Evolutionary conservation across 2,329 filamentous ascomycete genomes (phyloP), one percentile per base, ranked within the genome.

Genomic region (Xylariaceae sp.): DNA sequence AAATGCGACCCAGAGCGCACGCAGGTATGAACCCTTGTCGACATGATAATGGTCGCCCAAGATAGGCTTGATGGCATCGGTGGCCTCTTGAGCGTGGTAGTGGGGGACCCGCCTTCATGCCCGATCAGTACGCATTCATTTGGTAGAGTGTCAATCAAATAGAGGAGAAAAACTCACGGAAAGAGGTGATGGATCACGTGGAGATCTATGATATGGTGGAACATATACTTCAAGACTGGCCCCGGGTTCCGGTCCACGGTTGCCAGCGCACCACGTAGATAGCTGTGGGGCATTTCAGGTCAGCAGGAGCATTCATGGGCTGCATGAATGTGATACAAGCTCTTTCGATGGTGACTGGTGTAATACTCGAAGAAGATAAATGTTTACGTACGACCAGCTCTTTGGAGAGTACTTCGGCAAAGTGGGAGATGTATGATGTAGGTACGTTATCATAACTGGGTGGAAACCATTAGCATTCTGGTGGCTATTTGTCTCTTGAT

Each of bases 401-500:
- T 72, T 69, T 8, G 69, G 66, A 22, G 70, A 68, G 59, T 76
- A 81, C 52, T 80, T 72, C 3, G 73, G 70, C 31, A 76, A 42
- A 19, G 52, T 19, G 12, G 49, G 43, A 18, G 50, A 47, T 40
- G 79, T 84, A 70, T 87, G 83, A 62, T 87, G 83, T 15, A 87
- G 79, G 62, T 84, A 87, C 34, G 83, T 87, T 56, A 87, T 86
- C 49, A 81, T 80, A n/a, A 87, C 81, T 79, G 26, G 11, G 22
- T 26, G 22, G 22, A 26, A 26, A 11, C 22, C 45, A 24, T 36
- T 15, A 9, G 15, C 28, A 16, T 37, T 16, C 9, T 18, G 41
- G 18, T 15, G 18, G 17, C 26, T 37, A 29, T 30, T 31, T 18
- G n/a, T 12, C 19, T 15, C 16, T 15, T n/a, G 31, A 4, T 16